Conservation (phyloP, 2,329 filamentous ascomycete genomes). For the Zelopaecilomyces penicillatus region DNA sequence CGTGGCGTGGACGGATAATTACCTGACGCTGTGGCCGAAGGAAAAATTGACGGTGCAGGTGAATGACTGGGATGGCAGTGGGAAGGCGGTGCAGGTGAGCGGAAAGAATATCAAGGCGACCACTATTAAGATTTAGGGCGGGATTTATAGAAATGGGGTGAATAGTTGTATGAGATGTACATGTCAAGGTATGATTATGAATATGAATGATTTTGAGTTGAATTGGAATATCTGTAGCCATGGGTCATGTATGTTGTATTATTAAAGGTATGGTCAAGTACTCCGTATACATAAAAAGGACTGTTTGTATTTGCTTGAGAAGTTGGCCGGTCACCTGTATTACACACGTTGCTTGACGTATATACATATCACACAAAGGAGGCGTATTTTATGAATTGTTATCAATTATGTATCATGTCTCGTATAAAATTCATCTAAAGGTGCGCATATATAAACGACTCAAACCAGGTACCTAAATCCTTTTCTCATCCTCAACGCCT, state of each 20-base stretch:
- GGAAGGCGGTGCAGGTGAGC: constrained; percentile 7
- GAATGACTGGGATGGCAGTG: constrained; percentile 7
- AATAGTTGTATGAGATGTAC: neutral
- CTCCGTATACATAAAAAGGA: no score
- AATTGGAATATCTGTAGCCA: no score
- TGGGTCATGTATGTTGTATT: no score
- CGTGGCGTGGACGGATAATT: constrained; percentile 54
- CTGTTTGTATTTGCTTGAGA: no score
- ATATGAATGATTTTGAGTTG: neutral
- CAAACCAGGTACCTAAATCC: constrained; percentile 40
- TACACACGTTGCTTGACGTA: no score
- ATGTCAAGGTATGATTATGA: neutral
- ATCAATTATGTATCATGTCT: neutral
- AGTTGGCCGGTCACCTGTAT: no score
- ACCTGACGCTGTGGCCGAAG: constrained; percentile 50
- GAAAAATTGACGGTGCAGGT: constrained; percentile 34
- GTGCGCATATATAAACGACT: neutral
- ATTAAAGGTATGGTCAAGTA: no score
- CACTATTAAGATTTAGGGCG: constrained; percentile 2
- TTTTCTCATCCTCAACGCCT: constrained; percentile 36
- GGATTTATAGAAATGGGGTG: neutral
- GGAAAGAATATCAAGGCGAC: constrained; percentile 11
- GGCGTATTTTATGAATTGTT: neutral
- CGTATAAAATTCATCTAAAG: neutral
- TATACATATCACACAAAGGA: no score